Percentiles rank a stretch among this genome's conserved stretches.
Conservation (phyloP, 2,329 filamentous ascomycete species). For the Stagonosporopsis cucurbitacearum region DNA sequence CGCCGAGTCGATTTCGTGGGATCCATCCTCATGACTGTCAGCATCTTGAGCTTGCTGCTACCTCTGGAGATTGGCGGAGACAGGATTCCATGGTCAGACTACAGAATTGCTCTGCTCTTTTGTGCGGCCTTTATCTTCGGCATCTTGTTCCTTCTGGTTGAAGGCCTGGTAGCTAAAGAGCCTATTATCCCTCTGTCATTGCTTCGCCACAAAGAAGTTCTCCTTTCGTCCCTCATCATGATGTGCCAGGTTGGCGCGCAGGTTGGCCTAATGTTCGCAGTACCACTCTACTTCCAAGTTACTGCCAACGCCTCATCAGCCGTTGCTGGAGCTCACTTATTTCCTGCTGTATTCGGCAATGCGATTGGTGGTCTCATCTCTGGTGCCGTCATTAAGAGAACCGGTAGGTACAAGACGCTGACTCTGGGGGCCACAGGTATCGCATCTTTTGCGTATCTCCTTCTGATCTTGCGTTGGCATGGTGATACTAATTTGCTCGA, state of each 20-base stretch:
- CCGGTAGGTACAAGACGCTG: conserved; percentile 36
- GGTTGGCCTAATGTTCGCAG: conserved; percentile 67
- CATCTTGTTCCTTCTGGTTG: conserved; percentile 41
- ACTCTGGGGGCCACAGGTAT: conserved; percentile 26
- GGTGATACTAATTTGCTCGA: conserved; percentile 37
- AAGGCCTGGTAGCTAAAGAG: conserved; percentile 56
- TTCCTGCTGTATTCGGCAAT: conserved; percentile 73
- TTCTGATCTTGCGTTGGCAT: conserved; percentile 39
- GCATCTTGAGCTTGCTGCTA: conserved; percentile 55
- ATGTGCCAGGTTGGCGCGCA: conserved; percentile 65
- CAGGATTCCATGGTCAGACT: conserved; percentile 48
- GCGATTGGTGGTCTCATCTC: conserved; percentile 65
- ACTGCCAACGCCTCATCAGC: conserved; percentile 65
- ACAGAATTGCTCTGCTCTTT: conserved; percentile 43
- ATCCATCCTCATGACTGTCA: conserved; percentile 53
- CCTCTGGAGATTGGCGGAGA: conserved; percentile 59
- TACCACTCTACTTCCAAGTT: conserved; percentile 74
- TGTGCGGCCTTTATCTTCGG: conserved; percentile 36
- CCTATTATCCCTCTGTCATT: conserved; percentile 66
- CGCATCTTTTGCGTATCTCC: conserved; percentile 29
- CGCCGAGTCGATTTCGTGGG: conserved; percentile 66
- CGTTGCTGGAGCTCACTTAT: conserved; percentile 64
- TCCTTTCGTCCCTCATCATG: conserved; percentile 61
- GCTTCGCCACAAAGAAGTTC: conserved; percentile 59
- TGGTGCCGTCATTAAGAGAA: conserved; percentile 26